These are phyloP conservation scores for Cryomyces minteri DNA, from an alignment of 495 filamentous ascomycete species.

Conservation along the genomic window DNA sequence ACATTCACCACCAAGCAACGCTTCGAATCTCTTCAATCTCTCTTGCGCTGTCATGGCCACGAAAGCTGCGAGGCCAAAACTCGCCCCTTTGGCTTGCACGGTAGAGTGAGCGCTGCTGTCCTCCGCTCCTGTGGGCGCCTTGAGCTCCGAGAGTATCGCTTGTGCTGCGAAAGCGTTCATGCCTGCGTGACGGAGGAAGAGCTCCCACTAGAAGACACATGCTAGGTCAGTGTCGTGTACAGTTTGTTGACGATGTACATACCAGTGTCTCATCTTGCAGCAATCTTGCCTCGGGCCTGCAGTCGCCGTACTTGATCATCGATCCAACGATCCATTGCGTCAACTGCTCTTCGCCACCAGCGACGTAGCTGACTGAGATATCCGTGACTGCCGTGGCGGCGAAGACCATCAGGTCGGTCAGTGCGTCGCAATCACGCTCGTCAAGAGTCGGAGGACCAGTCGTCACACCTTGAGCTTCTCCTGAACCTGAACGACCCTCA, in stretches of 20 bases:
- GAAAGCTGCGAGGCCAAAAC: constrained; percentile 34
- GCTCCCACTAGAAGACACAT: constrained; percentile 33
- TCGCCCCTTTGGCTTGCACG: neutral
- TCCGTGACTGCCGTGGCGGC: constrained; percentile 21
- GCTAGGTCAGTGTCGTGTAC: neutral
- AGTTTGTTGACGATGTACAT: neutral
- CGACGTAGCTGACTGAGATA: constrained; percentile 31
- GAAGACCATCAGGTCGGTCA: constrained; percentile 37
- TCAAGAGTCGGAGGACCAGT: constrained; percentile 4
- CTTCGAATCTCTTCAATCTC: constrained; percentile 18
- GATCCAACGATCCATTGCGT: constrained; percentile 36
- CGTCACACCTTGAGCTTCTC: constrained; percentile 1
- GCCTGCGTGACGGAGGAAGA: constrained; percentile 52
- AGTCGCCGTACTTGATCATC: constrained; percentile 22
- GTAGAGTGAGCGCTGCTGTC: neutral
- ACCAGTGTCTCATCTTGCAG: constrained; percentile 22
- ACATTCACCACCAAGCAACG: constrained; percentile 30
- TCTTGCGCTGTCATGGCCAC: constrained; percentile 35
- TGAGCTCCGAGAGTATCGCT: constrained; percentile 35
- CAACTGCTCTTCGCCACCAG: constrained; percentile 36
- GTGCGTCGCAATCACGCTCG: constrained; percentile 29
- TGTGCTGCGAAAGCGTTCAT: constrained; percentile 74
- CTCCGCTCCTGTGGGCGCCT: constrained; percentile 7
- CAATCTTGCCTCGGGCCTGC: constrained; percentile 6
- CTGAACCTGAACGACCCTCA: constrained; percentile 18